Conservation (phyloP, 2,329 filamentous ascomycete species). For the Aureobasidium melanogenum region DNA sequence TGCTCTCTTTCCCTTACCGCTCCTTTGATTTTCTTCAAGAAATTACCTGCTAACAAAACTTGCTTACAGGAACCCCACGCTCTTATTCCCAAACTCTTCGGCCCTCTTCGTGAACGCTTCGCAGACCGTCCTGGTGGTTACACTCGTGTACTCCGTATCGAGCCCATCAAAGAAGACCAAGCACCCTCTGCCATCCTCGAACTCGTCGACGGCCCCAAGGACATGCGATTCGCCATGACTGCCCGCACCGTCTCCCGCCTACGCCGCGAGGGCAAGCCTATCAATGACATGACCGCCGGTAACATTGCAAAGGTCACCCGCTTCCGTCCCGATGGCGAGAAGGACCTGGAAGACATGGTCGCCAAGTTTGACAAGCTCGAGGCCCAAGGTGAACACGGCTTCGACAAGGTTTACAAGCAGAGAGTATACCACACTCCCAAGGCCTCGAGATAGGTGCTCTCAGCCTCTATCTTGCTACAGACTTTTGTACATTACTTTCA, state of each 20-base stretch:
- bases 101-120: constrained; percentile 72
- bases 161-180: constrained; percentile 81
- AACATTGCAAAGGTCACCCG: constrained; percentile 80
- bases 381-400: constrained; percentile 24
- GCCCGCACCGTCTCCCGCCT: constrained; percentile 68
- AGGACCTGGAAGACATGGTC: constrained; percentile 56
- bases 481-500: background rate
- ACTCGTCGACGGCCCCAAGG: constrained; percentile 85
- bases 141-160: constrained; percentile 86
- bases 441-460: background rate
- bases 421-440: constrained; percentile 2
- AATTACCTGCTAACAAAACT: background rate
- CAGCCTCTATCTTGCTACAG: background rate
- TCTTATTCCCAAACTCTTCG: constrained; percentile 80
- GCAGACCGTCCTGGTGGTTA: constrained; percentile 75
- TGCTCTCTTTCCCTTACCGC: constrained; percentile 24
- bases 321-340: constrained; percentile 59
- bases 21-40: background rate
- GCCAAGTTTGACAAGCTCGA: constrained; percentile 31
- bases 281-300: constrained; percentile 62
- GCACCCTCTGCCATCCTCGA: constrained; percentile 85
- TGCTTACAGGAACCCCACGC: constrained; percentile 53
- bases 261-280: constrained; percentile 40
- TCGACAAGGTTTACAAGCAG: constrained; percentile 27
- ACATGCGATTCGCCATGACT: constrained; percentile 91